phyloP scores from a whole-genome alignment of 345 rosid species.

The Syzygium aqueum region DNA sequence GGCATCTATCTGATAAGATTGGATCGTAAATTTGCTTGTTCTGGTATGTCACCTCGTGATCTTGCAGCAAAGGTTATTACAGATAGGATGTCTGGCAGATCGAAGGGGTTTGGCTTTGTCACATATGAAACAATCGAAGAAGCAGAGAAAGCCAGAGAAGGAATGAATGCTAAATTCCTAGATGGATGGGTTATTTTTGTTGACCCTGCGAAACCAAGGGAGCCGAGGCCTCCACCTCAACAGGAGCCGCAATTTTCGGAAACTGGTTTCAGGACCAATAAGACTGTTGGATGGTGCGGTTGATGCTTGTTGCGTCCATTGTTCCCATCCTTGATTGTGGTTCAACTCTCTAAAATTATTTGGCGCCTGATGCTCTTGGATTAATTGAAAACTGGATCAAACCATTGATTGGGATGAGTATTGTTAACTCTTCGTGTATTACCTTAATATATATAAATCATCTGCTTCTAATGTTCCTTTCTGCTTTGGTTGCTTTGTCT shows the following conservation, averaged over 20 bases:
- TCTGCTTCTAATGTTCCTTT: not conserved
- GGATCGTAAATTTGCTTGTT: not conserved
- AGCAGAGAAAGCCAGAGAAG: slow-evolving; percentile 82
- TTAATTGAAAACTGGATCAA: not conserved
- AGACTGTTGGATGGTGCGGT: slow-evolving; percentile 75
- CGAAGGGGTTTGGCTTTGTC: slow-evolving; percentile 81
- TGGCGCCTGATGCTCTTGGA: not conserved
- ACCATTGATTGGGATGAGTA: not conserved
- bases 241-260: slow-evolving; percentile 25
- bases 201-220: slow-evolving; percentile 82
- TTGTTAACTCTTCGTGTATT: not conserved
- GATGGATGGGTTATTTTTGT: slow-evolving; percentile 98
- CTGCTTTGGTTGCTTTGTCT: not conserved
- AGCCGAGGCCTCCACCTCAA: slow-evolving; percentile 33
- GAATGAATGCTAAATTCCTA: slow-evolving; percentile 77
- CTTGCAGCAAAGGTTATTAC: slow-evolving; percentile 55
- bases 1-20: not conserved
- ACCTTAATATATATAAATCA: not conserved
- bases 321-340: not conserved
- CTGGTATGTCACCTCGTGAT: not conserved
- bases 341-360: not conserved
- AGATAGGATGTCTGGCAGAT: slow-evolving; percentile 61
- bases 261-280: slow-evolving; percentile 59
- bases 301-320: slow-evolving; percentile 12
- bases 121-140: slow-evolving; percentile 62